Base-by-base conservation (phyloP, 2,329 filamentous ascomycete species). In the Zopfia rhizophila region DNA sequence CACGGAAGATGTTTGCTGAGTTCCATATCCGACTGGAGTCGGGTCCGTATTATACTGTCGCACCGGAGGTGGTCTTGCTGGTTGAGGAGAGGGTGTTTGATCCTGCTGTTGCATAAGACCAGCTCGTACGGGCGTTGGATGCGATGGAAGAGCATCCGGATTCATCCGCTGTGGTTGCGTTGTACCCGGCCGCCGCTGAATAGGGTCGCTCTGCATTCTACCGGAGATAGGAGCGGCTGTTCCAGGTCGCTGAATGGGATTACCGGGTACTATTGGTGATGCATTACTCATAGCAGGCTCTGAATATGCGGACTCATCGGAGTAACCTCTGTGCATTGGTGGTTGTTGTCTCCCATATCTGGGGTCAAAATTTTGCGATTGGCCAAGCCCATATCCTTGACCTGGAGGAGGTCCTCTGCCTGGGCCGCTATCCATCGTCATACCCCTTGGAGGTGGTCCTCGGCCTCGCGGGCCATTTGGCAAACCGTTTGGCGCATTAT, bases 141-240 rank as follows among this genome's bases (percentile, higher is more conserved):
- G 82, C 32, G 78, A 71, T 21, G 82, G 81, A 11, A 84, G 72
- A 7, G 79, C 72, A 65, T 84, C 82, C 2, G 81, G 79, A 35
- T 82, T 81, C 42, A 66, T 71, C 19, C 16, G 44, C 18, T 44
- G 53, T n/a, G 65, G 56, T 38, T 67, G 67, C 22, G 62, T 32
- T 73, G 78, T 66, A 78, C 70, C 27, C 75, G 66, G 60, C 41
- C 65, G 56, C 25, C 63, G 65, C 14, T 55, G 60, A 8, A 69
- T 32, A 12, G 63, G 60, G 45, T 68, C 66, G 29, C 51, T 61
- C 3, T 55, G 61, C 29, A 53, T 52, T 18, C 65, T 56, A 14
- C 58, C 61, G 25, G 65, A 55, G 22, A 48, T 56, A 29, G 68
- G 66, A 37, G 51, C 65, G 35, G 65, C 61, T 51, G 66, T 70